Conservation (phyloP, 768 basidiomycete genomes). For the Russula earlei region DNA sequence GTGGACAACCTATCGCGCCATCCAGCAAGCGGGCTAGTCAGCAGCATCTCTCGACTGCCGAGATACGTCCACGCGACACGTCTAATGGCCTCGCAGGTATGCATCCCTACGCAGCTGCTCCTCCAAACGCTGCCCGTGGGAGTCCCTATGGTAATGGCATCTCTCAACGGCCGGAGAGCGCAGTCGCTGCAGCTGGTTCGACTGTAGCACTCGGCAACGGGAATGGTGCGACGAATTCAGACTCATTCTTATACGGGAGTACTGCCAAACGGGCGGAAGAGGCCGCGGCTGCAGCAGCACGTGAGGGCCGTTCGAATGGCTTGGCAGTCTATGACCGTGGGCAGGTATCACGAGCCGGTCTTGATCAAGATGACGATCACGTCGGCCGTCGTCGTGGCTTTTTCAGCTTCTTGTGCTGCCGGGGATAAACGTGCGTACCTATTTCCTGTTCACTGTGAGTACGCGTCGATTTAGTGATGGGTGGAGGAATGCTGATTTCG, state of each 20-base stretch:
- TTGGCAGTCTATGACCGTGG: conserved; percentile 63
- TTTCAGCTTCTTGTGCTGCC: conserved; percentile 61
- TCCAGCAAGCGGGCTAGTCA: conserved; percentile 61
- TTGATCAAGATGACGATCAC: conserved; percentile 52
- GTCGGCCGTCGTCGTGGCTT: conserved; percentile 51
- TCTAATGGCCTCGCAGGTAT: conserved; percentile 27
- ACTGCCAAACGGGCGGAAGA: conserved; percentile 47
- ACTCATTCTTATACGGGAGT: conserved; percentile 56
- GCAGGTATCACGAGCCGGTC: conserved; percentile 49
- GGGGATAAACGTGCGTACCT: conserved; percentile 33
- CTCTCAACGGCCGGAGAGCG: conserved; percentile 25
- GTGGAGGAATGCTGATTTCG: background rate
- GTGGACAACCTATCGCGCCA: conserved; percentile 60
- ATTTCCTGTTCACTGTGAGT: conserved; percentile 6
- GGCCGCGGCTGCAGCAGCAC: conserved; percentile 29
- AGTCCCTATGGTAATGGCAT: conserved; percentile 45
- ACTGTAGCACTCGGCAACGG: conserved; percentile 17
- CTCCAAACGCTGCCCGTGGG: conserved; percentile 47
- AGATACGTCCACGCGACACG: conserved; percentile 31
- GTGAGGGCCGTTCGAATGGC: conserved; percentile 33
- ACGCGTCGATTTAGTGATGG: background rate
- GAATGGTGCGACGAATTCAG: conserved; percentile 38
- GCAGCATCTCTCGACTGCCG: conserved; percentile 30
- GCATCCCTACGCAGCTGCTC: conserved; percentile 67
- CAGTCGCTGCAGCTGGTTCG: conserved; percentile 31